A percentile compares a stretch with the other conserved stretches of the same genome.
phyloP scores from a whole-genome alignment of 768 basidiomycete genomes.

The Lactarius trivialis region DNA sequence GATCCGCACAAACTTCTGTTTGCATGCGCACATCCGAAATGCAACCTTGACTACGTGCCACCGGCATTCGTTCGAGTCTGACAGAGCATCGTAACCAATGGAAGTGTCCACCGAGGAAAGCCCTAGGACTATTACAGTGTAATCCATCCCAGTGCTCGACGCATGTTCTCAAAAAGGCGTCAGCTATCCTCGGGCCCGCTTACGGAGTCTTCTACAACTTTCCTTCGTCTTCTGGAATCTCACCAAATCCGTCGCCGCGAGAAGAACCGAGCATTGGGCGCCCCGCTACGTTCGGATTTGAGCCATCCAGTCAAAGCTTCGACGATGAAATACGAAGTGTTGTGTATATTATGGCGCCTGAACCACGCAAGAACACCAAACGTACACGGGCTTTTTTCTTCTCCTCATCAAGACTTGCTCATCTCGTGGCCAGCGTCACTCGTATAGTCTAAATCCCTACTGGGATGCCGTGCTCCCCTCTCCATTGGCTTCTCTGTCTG shows the following conservation, averaged over 20 bases:
- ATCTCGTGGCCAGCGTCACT: neutral
- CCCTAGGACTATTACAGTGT: neutral
- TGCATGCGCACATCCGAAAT: neutral
- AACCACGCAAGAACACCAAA: neutral
- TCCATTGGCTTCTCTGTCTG: neutral
- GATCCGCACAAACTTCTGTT: neutral
- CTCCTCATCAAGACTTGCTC: neutral
- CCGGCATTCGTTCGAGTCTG: neutral
- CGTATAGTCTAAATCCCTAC: neutral
- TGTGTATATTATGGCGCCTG: neutral
- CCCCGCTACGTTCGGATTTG: constrained; percentile 4
- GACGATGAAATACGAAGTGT: neutral
- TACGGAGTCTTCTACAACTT: neutral
- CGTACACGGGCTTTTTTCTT: neutral
- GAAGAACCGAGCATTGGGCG: constrained; percentile 1
- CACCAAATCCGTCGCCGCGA: neutral
- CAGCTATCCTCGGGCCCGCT: constrained; percentile 11
- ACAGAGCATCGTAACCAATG: neutral
- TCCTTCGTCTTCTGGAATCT: neutral
- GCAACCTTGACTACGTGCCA: neutral
- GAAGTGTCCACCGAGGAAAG: neutral
- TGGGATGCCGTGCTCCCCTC: neutral
- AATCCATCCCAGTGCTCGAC: neutral
- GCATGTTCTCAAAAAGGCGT: neutral
- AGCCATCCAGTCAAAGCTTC: neutral